phyloP scores from a whole-genome alignment of 164 flowering plant species.

The Berberis vulgaris region DNA sequence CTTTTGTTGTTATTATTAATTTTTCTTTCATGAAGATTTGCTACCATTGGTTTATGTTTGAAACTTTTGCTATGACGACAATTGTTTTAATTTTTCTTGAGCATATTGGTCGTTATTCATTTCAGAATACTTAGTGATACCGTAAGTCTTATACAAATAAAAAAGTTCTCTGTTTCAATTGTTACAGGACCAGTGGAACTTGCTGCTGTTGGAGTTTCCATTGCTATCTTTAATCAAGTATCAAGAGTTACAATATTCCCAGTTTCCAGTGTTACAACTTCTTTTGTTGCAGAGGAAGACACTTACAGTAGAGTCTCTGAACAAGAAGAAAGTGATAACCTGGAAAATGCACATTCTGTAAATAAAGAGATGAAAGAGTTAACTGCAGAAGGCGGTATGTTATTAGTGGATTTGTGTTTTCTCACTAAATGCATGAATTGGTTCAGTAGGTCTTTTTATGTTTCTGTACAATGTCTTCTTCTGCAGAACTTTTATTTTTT shows the following conservation, averaged over 20 bases:
- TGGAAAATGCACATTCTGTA: conserved; percentile 10
- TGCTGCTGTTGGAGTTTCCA: conserved; percentile 58
- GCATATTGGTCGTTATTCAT: no score
- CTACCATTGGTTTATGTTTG: neutral
- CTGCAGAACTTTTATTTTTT: no score
- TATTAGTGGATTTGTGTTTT: neutral
- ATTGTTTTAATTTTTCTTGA: no score
- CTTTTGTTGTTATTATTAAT: neutral
- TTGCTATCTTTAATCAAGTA: conserved; percentile 52
- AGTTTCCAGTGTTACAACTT: conserved; percentile 53
- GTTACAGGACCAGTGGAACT: conserved; percentile 60
- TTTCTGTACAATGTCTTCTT: no score
- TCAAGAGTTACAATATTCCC: conserved; percentile 57
- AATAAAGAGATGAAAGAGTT: conserved; percentile 29
- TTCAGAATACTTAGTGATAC: neutral
- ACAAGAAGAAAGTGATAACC: conserved; percentile 8
- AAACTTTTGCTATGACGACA: no score
- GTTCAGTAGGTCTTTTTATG: no score
- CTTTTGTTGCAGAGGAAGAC: conserved; percentile 61
- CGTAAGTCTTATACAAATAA: no score
- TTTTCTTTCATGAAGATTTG: neutral
- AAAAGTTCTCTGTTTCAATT: neutral
- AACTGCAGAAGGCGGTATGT: conserved; percentile 24
- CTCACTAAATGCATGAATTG: no score
- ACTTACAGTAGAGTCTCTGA: conserved; percentile 10